Base-by-base conservation (phyloP, 495 filamentous ascomycete genomes). In the Lentithecium fluviatile region DNA sequence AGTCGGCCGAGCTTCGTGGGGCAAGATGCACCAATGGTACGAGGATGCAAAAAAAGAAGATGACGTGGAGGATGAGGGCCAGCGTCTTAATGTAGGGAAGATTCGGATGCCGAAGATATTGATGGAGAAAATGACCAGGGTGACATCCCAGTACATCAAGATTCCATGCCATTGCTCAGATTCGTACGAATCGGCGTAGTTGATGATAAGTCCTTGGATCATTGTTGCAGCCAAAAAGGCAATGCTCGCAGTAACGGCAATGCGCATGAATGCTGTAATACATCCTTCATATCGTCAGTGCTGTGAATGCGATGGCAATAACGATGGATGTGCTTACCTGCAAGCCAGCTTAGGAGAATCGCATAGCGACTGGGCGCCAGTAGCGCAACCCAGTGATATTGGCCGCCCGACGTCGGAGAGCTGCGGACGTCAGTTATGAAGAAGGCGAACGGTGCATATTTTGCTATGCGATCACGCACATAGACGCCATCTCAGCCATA, bases 311-410 rank as follows among this genome's bases (percentile, higher is more conserved):
- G 19, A 49, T 10, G 52, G 36, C 5, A 17, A 26, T 11, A 6
- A 58, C 7, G 15, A 24, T 37, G 34, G 13, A 51, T 10, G 21
- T 17, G 2, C 36, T 11, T 40, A 59, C 46, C 56, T 45, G 48
- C 53, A 6, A 52, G 37, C 58, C 48, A 60, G 38, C 48, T 60
- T 19, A 60, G 26, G 25, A 60, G 53, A 25, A 53, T 60, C 37
- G 34, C 45, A 48, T 49, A 60, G 25, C 53, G 43, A 6, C 38
- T 7, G 36, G 58, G 48, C 19, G 48, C 49, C 12, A 60, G 40
- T 11, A 60, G 19, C 2, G 55, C 55, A 6, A 63, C 69, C 70
- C 70, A 72, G 53, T 70, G 65, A 45, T 72, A 74, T 53, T 72
- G 71, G 13, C 71, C 70, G 10, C 68, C 68, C 2, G 68, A 52